These are phyloP conservation scores for Rhytidiadelphus loreus DNA, from an alignment of 225 moss, liverwort and hornwort genomes.

Conservation along the genomic window DNA sequence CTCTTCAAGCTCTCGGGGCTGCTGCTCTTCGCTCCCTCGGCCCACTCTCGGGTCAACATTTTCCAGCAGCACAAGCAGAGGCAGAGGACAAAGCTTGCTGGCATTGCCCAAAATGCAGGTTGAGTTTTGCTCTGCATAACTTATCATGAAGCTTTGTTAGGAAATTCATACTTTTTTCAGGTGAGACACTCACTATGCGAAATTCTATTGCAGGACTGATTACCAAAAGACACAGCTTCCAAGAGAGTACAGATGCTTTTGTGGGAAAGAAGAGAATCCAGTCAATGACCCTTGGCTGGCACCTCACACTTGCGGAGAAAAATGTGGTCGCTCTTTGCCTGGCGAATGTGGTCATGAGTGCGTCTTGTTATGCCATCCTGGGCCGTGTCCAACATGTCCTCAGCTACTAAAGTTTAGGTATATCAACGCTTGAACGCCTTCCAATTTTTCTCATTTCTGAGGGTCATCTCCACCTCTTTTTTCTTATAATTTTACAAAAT, in stretches of 20 bases:
- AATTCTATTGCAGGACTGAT: slow-evolving; percentile 44
- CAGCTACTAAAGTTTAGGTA: slow-evolving; percentile 56
- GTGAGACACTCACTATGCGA: neutral
- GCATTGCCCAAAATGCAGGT: slow-evolving; percentile 62
- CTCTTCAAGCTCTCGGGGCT: slow-evolving; percentile 45
- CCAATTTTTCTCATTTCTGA: neutral
- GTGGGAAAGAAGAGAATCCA: slow-evolving; percentile 70
- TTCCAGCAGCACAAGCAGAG: slow-evolving; percentile 65
- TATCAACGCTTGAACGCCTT: neutral
- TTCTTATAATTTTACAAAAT: neutral
- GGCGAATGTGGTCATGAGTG: slow-evolving; percentile 80
- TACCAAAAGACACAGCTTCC: slow-evolving; percentile 54
- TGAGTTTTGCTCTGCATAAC: neutral
- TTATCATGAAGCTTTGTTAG: neutral
- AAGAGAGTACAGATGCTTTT: slow-evolving; percentile 75
- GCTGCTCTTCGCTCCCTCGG: slow-evolving; percentile 46
- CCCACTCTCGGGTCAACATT: slow-evolving; percentile 61
- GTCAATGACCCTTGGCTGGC: slow-evolving; percentile 78
- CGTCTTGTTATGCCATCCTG: slow-evolving; percentile 82
- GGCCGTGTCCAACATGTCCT: slow-evolving; percentile 88
- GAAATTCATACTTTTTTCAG: neutral
- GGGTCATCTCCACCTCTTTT: neutral
- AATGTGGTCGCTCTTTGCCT: slow-evolving; percentile 49
- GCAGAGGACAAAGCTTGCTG: slow-evolving; percentile 54
- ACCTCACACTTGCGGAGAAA: slow-evolving; percentile 86